Evolutionary conservation across 495 filamentous ascomycete genomes (phyloP).

Genomic region (Pseudevernia furfuracea): DNA sequence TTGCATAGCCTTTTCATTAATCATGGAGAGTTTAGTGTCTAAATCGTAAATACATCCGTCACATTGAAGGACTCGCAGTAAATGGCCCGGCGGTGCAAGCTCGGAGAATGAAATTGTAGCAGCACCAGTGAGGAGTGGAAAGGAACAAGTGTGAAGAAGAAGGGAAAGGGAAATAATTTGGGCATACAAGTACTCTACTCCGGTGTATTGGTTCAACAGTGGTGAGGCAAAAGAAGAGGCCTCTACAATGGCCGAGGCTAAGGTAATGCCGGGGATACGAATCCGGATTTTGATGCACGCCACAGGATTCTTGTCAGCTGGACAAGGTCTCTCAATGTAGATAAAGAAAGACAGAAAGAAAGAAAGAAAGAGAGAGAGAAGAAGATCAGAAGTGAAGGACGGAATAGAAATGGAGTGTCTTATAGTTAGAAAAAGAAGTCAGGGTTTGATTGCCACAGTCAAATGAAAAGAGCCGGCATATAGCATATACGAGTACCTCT

Average conservation of each 20-base stretch:
- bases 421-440: too few relatives aligned
- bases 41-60: not conserved
- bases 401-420: too few relatives aligned
- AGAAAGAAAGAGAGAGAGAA: too few relatives aligned
- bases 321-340: not conserved
- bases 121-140: not conserved
- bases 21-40: constrained; percentile 1
- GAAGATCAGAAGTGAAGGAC: too few relatives aligned
- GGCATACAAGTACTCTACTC: too few relatives aligned
- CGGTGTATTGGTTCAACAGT: not conserved
- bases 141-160: not conserved
- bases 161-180: not conserved
- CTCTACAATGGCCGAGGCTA: constrained; percentile 12
- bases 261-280: constrained; percentile 9
- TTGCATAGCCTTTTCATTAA: not conserved
- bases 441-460: too few relatives aligned
- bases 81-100: not conserved
- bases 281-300: constrained; percentile 11
- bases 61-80: not conserved
- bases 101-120: not conserved
- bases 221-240: not conserved
- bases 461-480: not conserved
- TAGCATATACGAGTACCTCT: too few relatives aligned
- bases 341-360: too few relatives aligned
- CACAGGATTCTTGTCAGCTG: constrained; percentile 10